phyloP scores from a whole-genome alignment of 1,284 basidiomycete species.

The Xerocomus minutiporus region DNA sequence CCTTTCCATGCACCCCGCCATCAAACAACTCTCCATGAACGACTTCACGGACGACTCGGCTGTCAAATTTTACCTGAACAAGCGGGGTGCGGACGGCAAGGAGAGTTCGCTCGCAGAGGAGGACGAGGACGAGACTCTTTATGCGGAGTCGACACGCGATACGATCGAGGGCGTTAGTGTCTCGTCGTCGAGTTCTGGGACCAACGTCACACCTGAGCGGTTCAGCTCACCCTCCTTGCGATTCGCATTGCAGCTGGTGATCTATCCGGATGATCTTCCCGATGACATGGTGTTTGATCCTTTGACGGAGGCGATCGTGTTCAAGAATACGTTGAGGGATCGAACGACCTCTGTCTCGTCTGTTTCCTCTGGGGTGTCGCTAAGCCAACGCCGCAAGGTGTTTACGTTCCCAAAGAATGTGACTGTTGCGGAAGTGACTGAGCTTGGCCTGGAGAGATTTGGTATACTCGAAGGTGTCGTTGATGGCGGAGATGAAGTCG shows the following conservation, averaged over 20 bases:
- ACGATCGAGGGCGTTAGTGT: slow-evolving; percentile 35
- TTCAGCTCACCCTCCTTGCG: slow-evolving; percentile 77
- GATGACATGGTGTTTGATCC: slow-evolving; percentile 93
- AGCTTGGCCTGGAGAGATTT: slow-evolving; percentile 86
- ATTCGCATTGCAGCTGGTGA: slow-evolving; percentile 83
- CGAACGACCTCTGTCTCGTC: slow-evolving; percentile 41
- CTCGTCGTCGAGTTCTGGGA: slow-evolving; percentile 40
- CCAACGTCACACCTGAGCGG: slow-evolving; percentile 59
- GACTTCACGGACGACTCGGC: slow-evolving; percentile 96
- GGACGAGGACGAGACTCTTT: slow-evolving; percentile 48
- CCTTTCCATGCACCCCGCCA: slow-evolving; percentile 89
- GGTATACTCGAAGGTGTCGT: slow-evolving; percentile 94
- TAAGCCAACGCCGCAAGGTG: slow-evolving; percentile 64
- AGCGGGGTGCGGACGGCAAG: slow-evolving; percentile 39
- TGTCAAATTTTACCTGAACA: slow-evolving; percentile 93
- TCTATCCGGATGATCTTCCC: slow-evolving; percentile 86
- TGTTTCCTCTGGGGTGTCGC: slow-evolving; percentile 50
- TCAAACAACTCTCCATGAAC: slow-evolving; percentile 88
- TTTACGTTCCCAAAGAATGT: slow-evolving; percentile 90
- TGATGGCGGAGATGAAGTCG: slow-evolving; percentile 95
- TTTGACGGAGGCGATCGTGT: slow-evolving; percentile 85
- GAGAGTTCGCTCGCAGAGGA: slow-evolving; percentile 29
- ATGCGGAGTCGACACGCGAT: slow-evolving; percentile 35
- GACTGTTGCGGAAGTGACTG: slow-evolving; percentile 94
- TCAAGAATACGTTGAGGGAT: slow-evolving; percentile 63